Percentiles rank a stretch among this genome's conserved stretches.
phyloP scores from a whole-genome alignment of 805 yeast genomes.

The Saccharomycopsis lassenensis region DNA sequence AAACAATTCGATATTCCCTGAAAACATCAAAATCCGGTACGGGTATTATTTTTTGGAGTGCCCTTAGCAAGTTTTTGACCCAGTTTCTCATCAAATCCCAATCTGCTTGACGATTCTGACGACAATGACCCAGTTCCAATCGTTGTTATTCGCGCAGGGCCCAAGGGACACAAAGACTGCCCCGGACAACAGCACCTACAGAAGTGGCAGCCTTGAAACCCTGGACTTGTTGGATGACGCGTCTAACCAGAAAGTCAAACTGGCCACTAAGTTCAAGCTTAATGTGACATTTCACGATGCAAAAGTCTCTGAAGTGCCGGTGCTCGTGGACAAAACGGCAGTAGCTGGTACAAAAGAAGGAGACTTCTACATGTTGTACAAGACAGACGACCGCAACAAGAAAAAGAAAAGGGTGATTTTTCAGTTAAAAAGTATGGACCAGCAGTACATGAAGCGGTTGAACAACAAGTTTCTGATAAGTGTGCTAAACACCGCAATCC shows the following conservation, averaged over 20 bases:
- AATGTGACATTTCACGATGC: slow-evolving; percentile 52
- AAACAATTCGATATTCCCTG: too few species aligned
- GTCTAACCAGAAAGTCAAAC: not conserved
- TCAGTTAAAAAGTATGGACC: slow-evolving; percentile 29
- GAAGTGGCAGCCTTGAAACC: not conserved
- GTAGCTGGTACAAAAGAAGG: slow-evolving; percentile 63
- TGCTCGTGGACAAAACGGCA: slow-evolving; percentile 47
- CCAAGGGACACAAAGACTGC: not conserved
- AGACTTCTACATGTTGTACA: slow-evolving; percentile 59
- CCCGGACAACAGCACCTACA: not conserved
- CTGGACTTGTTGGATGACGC: not conserved
- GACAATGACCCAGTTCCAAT: slow-evolving; percentile 7
- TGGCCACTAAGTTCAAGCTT: slow-evolving; percentile 27
- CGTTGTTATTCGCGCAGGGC: slow-evolving; percentile 2
- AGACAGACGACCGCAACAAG: slow-evolving; percentile 18
- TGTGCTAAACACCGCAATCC: slow-evolving; percentile 48
- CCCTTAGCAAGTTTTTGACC: too few species aligned
- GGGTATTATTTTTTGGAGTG: too few species aligned
- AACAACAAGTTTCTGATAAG: slow-evolving; percentile 36
- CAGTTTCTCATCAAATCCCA: not conserved
- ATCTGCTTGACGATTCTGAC: not conserved
- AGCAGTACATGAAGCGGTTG: slow-evolving; percentile 24
- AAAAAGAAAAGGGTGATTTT: slow-evolving; percentile 29
- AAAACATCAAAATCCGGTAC: too few species aligned
- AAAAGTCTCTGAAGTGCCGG: slow-evolving; percentile 44